phyloP scores from a whole-genome alignment of 768 basidiomycete genomes.

The Jaapia argillacea region DNA sequence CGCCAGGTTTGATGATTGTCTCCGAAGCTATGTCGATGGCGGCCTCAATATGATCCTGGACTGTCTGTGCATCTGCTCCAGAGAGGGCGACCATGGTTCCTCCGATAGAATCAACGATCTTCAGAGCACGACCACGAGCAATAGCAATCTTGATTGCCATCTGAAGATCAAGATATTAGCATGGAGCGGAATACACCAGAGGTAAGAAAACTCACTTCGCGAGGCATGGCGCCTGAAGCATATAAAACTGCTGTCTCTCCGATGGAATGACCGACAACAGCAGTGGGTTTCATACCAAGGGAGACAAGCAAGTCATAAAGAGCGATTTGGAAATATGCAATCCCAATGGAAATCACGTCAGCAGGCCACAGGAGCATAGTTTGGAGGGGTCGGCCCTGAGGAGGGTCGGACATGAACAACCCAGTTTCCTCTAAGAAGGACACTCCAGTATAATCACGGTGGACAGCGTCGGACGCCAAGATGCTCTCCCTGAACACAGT shows the following conservation, averaged over 20 bases:
- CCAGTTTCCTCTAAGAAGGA: slow-evolving; percentile 24
- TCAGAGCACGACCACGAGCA: background rate
- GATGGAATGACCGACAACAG: slow-evolving; percentile 9
- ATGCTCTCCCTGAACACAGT: slow-evolving; percentile 25
- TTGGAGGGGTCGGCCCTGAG: background rate
- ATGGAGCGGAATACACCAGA: background rate
- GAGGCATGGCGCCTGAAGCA: slow-evolving; percentile 7
- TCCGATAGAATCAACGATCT: background rate
- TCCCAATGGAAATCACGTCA: slow-evolving; percentile 20
- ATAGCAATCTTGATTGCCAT: background rate
- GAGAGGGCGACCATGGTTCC: background rate
- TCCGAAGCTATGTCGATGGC: slow-evolving; percentile 27
- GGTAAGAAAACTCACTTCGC: slow-evolving; percentile 3
- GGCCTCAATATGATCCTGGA: slow-evolving; percentile 2
- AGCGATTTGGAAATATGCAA: slow-evolving; percentile 10
- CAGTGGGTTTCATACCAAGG: slow-evolving; percentile 7
- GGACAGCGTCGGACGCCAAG: slow-evolving; percentile 21
- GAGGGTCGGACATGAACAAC: slow-evolving; percentile 16
- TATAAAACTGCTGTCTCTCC: slow-evolving; percentile 11
- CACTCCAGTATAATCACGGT: slow-evolving; percentile 17
- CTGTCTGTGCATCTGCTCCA: background rate
- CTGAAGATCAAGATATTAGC: background rate
- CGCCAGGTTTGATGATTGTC: background rate
- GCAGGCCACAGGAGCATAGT: slow-evolving; percentile 7
- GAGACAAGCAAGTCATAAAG: slow-evolving; percentile 8